Evolutionary conservation across 2,329 filamentous ascomycete species (phyloP).

Genomic region (Diaporthe capsici): DNA sequence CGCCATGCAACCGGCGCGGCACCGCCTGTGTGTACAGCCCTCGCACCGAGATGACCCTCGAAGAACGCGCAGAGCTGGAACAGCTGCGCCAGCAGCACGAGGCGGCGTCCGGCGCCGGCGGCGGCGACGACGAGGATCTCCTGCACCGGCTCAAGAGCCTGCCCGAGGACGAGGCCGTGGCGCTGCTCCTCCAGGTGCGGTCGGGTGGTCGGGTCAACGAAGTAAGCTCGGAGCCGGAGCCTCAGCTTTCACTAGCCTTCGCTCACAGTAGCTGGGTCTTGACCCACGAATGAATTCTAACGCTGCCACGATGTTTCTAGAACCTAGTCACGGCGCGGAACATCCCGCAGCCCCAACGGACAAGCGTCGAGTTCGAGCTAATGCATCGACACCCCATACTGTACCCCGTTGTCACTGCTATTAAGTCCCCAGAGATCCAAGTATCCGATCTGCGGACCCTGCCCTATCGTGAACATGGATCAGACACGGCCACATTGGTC

Average conservation of each 20-base stretch:
- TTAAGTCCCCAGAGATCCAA: background rate
- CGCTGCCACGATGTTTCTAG: background rate
- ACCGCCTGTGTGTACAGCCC: slow-evolving; percentile 32
- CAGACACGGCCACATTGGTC: background rate
- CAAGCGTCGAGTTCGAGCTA: slow-evolving; percentile 41
- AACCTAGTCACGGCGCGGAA: slow-evolving; percentile 1
- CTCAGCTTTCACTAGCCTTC: background rate
- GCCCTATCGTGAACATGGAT: background rate
- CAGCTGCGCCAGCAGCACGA: slow-evolving; percentile 28
- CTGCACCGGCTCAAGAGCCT: slow-evolving; percentile 12
- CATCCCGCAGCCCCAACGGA: slow-evolving; percentile 25
- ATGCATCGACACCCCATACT: slow-evolving; percentile 38
- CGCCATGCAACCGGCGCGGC: slow-evolving; percentile 34
- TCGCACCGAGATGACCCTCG: background rate
- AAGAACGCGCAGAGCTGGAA: slow-evolving; percentile 19
- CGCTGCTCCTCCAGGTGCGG: slow-evolving; percentile 19
- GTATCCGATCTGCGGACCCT: background rate
- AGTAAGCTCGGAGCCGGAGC: background rate
- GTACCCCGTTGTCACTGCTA: slow-evolving; percentile 21
- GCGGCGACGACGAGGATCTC: background rate
- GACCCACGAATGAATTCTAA: background rate
- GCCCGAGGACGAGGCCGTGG: slow-evolving; percentile 32
- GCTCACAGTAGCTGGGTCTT: background rate
- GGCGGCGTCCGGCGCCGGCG: background rate
- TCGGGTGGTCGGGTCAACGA: background rate